Conservation (phyloP, 73 alveolate species). For the Paramecium caudatum region DNA sequence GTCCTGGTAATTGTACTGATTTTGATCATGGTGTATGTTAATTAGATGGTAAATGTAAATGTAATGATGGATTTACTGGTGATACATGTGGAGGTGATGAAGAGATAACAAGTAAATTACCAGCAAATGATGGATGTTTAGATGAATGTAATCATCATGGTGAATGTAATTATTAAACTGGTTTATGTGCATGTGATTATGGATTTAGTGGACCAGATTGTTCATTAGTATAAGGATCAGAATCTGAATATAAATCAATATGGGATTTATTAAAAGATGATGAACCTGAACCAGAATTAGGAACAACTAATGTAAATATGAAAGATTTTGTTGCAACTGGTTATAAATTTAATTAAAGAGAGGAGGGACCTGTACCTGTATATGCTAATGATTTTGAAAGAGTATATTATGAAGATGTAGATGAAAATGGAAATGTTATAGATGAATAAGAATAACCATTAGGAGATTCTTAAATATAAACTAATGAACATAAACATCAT, state of each 20-base stretch:
- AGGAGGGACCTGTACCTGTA: slow-evolving; percentile 61
- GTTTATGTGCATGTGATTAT: slow-evolving; percentile 64
- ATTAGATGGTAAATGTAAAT: slow-evolving; percentile 71
- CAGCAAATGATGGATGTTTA: not conserved
- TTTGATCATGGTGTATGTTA: slow-evolving; percentile 70
- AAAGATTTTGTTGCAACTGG: slow-evolving; percentile 40
- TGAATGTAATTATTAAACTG: slow-evolving; percentile 52
- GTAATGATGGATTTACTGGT: slow-evolving; percentile 73
- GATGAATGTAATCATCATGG: slow-evolving; percentile 44
- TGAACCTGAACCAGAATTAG: slow-evolving; percentile 6
- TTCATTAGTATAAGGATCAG: slow-evolving; percentile 16
- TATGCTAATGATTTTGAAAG: slow-evolving; percentile 53
- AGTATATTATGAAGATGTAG: slow-evolving; percentile 61
- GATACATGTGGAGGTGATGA: slow-evolving; percentile 31
- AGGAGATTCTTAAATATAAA: not conserved
- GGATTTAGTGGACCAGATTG: slow-evolving; percentile 70
- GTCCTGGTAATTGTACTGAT: slow-evolving; percentile 74
- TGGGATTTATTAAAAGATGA: slow-evolving; percentile 52
- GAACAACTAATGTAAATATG: not conserved
- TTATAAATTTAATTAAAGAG: slow-evolving; percentile 47
- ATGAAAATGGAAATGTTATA: not conserved
- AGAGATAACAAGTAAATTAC: not conserved
- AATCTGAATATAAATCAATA: not conserved
- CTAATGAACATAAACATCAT: not conserved
- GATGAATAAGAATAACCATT: not conserved